Base-by-base conservation (phyloP, 208 protist genomes). In the Acanthamoeba healyi region DNA sequence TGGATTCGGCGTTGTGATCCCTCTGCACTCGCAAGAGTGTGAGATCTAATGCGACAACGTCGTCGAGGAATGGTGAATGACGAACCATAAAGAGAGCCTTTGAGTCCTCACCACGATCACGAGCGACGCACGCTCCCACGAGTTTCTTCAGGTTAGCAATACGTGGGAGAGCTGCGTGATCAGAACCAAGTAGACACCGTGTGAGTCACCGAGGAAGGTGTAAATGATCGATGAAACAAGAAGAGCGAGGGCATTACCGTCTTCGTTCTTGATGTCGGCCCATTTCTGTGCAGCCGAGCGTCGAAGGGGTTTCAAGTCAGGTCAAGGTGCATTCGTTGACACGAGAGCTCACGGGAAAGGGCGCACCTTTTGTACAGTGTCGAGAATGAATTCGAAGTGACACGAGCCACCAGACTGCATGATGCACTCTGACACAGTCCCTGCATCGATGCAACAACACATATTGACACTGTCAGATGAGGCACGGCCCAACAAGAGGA, bases 31-130 rank as follows among this genome's bases (percentile, higher is more conserved):
- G 34, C 10, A n/a, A n/a, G n/a, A n/a, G n/a, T n/a, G n/a, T n/a
- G n/a, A n/a, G n/a, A n/a, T n/a, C n/a, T n/a, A n/a, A n/a, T n/a
- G n/a, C n/a, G n/a, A n/a, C n/a, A n/a, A n/a, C n/a, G n/a, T n/a
- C n/a, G n/a, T n/a, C n/a, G 22, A 10, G 19, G 22, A 61, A 70
- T 17, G 49, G 9, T 22, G 42, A 24, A 63, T 34, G 29, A 65
- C 42, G 34, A 42, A 90, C 82, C 82, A 90, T 90, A 38, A 90
- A 90, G 49, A 90, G 58, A 26, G 82, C 82, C 82, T 90, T 90
- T 3, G 82, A 90, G 51, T 90, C 82, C 24, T 90, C 82, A 17
- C 82, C 82, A 22, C 82, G 32, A 65, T 90, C 82, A 14, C 82
- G 32, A n/a, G 82, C 82, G 12, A 90, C 49, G 49, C 54, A 46